Evolutionary conservation across 768 basidiomycete genomes (phyloP).

Genomic region (Phylloporus sp.): DNA sequence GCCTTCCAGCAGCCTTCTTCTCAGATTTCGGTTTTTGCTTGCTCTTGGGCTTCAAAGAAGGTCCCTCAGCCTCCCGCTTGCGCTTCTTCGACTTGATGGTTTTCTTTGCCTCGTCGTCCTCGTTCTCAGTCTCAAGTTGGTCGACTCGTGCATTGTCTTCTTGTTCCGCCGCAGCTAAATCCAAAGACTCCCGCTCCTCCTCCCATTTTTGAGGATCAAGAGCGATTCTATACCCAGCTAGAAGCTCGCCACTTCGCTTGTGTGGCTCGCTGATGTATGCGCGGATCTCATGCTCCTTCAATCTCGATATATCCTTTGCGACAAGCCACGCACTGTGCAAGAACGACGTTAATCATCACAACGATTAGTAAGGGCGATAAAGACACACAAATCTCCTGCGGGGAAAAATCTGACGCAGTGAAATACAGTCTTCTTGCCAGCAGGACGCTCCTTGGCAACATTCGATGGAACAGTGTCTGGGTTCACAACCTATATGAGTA

Average conservation of each 20-base stretch:
- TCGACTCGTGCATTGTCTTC: constrained; percentile 64
- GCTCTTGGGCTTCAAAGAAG: constrained; percentile 35
- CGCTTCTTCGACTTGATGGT: constrained; percentile 49
- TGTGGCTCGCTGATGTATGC: constrained; percentile 73
- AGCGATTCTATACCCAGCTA: constrained; percentile 72
- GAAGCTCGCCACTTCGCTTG: constrained; percentile 74
- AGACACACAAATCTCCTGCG: constrained; percentile 84
- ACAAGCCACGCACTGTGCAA: constrained; percentile 74
- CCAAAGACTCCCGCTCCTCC: constrained; percentile 37
- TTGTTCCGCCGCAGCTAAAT: constrained; percentile 37
- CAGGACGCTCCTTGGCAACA: constrained; percentile 71
- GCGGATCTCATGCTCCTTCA: constrained; percentile 78
- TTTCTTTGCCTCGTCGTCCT: constrained; percentile 49
- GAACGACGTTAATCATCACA: constrained; percentile 7
- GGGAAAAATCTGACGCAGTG: constrained; percentile 90
- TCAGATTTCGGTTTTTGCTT: constrained; percentile 47
- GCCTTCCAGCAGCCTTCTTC: constrained; percentile 31
- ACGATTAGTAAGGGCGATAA: constrained; percentile 11
- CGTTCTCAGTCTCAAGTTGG: constrained; percentile 54
- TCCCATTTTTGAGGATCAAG: constrained; percentile 71
- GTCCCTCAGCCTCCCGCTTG: constrained; percentile 59
- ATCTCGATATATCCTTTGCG: constrained; percentile 74
- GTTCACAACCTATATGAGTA: constrained; percentile 65
- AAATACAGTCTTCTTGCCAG: constrained; percentile 63
- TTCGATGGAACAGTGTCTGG: constrained; percentile 55